phyloP scores from a whole-genome alignment of 345 rosid species.

The Triadica sebifera region DNA sequence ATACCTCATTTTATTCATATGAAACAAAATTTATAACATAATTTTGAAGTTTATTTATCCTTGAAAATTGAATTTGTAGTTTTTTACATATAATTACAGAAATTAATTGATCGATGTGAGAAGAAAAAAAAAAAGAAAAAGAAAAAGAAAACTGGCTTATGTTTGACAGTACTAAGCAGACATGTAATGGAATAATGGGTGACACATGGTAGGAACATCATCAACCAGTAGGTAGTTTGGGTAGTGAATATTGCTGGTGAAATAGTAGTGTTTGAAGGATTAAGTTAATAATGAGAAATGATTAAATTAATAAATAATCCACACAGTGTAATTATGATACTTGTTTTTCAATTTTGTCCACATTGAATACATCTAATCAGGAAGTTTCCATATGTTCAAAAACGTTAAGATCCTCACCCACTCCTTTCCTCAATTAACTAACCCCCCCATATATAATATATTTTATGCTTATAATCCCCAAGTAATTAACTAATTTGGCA shows the following conservation, averaged over 20 bases:
- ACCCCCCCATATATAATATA: not conserved
- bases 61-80: no score
- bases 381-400: not conserved
- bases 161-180: not conserved
- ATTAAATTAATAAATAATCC: not conserved
- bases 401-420: not conserved
- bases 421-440: not conserved
- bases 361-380: not conserved
- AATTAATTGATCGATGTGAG: no score
- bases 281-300: conserved; percentile 14
- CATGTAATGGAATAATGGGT: not conserved
- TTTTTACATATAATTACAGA: no score
- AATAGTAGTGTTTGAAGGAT: not conserved
- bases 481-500: no score
- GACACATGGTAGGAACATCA: conserved; percentile 6
- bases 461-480: not conserved
- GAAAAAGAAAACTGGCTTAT: not conserved
- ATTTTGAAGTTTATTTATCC: no score
- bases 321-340: not conserved
- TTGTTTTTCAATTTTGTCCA: conserved; percentile 6
- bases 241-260: not conserved
- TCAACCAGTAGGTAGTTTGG: not conserved
- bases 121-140: not conserved
- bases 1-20: no score
- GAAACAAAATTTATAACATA: no score